phyloP scores from a whole-genome alignment of 2,329 filamentous ascomycete species.

The Epichloe typhina region DNA sequence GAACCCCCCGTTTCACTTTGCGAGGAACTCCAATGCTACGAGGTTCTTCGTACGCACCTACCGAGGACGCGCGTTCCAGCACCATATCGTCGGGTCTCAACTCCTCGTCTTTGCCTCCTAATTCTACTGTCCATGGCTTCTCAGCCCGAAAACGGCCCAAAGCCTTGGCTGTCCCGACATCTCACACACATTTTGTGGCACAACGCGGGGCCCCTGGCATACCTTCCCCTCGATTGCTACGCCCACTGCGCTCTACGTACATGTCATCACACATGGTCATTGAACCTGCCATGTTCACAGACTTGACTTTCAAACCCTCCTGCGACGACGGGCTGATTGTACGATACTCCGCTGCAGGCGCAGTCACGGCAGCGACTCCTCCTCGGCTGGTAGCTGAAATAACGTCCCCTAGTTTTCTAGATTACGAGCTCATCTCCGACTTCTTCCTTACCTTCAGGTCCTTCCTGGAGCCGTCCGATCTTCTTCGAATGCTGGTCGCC shows the following conservation, averaged over 20 bases:
- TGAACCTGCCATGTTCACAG: constrained; percentile 69
- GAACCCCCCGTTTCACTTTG: constrained; percentile 66
- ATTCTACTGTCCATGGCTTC: constrained; percentile 13
- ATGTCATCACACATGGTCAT: constrained; percentile 38
- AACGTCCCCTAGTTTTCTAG: constrained; percentile 86
- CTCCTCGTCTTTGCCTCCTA: constrained; percentile 19
- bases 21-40: constrained; percentile 65
- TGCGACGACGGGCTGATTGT: constrained; percentile 72
- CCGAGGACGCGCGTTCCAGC: constrained; percentile 56
- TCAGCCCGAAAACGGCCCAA: constrained; percentile 22
- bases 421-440: constrained; percentile 93
- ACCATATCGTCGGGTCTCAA: constrained; percentile 37
- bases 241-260: constrained; percentile 31
- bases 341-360: constrained; percentile 59
- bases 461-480: constrained; percentile 64
- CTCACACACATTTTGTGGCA: constrained; percentile 16
- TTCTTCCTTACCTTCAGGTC: constrained; percentile 93
- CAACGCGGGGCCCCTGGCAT: constrained; percentile 13
- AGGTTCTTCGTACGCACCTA: constrained; percentile 67
- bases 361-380: constrained; percentile 81
- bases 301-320: constrained; percentile 62
- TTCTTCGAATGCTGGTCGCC: constrained; percentile 74
- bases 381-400: constrained; percentile 90
- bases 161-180: constrained; percentile 23
- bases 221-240: constrained; percentile 26